Evolutionary conservation across 352 stramenopile species (phyloP).

Genomic region (Phytophthora meadii): DNA sequence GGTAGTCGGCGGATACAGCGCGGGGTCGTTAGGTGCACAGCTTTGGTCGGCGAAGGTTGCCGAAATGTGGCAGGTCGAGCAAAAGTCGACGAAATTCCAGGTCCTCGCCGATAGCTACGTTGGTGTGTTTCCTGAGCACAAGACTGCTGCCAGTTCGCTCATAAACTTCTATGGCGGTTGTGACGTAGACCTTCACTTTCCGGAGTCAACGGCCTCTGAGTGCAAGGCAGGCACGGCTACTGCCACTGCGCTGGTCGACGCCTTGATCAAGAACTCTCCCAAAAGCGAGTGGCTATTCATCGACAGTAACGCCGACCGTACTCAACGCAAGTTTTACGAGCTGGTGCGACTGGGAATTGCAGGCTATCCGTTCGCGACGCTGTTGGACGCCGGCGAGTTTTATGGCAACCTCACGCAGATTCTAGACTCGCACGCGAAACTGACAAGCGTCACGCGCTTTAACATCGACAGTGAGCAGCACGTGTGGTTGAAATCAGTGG

Average conservation of each 20-base stretch:
- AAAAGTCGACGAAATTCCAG: conserved; percentile 49
- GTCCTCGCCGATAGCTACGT: conserved; percentile 61
- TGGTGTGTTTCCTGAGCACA: conserved; percentile 49
- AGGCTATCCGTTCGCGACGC: conserved; percentile 47
- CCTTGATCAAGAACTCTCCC: conserved; percentile 36
- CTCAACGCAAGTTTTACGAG: conserved; percentile 59
- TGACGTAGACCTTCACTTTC: conserved; percentile 41
- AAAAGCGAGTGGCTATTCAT: conserved; percentile 56
- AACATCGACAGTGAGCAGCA: conserved; percentile 37
- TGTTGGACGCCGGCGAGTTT: conserved; percentile 44
- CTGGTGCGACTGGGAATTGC: conserved; percentile 47
- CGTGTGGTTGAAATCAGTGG: conserved; percentile 25
- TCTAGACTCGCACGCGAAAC: conserved; percentile 44
- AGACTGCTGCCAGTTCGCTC: conserved; percentile 34
- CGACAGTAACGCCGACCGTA: conserved; percentile 53
- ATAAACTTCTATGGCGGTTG: conserved; percentile 58
- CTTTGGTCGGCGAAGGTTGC: conserved; percentile 42
- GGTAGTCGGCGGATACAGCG: conserved; percentile 55
- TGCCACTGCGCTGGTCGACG: conserved; percentile 36
- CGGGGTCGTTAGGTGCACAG: conserved; percentile 56
- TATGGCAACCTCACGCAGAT: conserved; percentile 47
- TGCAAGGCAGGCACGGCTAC: conserved; percentile 42
- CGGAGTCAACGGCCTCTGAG: conserved; percentile 20
- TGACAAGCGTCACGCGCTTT: conserved; percentile 30
- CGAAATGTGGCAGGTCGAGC: conserved; percentile 54